Evolutionary conservation across 495 filamentous ascomycete species (phyloP), one percentile per base, ranked within the genome.

Genomic region (Penicillium nucicola): DNA sequence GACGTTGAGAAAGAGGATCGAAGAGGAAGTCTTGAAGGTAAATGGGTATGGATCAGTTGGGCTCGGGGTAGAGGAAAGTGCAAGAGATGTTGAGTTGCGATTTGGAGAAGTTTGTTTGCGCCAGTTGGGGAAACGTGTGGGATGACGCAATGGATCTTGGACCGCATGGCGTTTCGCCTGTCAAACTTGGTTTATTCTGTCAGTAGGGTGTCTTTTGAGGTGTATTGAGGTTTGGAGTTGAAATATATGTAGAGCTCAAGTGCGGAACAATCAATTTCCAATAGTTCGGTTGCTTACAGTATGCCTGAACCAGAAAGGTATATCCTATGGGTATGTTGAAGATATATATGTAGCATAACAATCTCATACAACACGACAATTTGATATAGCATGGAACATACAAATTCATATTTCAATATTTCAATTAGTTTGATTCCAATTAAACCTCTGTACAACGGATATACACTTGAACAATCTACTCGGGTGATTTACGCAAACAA

Each of bases 61-160:
- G 18, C 23, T 28, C 12, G 36, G 19, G 19, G 3, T 17, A 1
- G 33, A 10, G 11, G 8, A 22, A 18, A 32, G 10, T 19, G 23
- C 20, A 48, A 15, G 3, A 13, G 12, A 32, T 30, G 41, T 4
- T 35, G 48, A 14, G 13, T 33, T 18, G 33, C 10, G 33, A 28
- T 25, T 15, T 17, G 43, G 12, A 46, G 34, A 28, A 22, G 10
- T 11, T 45, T 50, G n/a, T 19, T 48, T 50, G 57, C 53, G 48
- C 37, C 37, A 56, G 56, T 47, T 52, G 34, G 53, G 30, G 55
- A 48, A 49, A 60, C 37, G 53, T 50, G 58, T 60, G 65, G 58
- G 67, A 73, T 73, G 70, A 73, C 70, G 70, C 70, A 73, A 73
- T 73, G 65, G 36, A 59, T 54, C 23, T 43, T 52, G 22, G 48